Evolutionary conservation across 1,284 basidiomycete species (phyloP).

Genomic region (Ustilago tritici): DNA sequence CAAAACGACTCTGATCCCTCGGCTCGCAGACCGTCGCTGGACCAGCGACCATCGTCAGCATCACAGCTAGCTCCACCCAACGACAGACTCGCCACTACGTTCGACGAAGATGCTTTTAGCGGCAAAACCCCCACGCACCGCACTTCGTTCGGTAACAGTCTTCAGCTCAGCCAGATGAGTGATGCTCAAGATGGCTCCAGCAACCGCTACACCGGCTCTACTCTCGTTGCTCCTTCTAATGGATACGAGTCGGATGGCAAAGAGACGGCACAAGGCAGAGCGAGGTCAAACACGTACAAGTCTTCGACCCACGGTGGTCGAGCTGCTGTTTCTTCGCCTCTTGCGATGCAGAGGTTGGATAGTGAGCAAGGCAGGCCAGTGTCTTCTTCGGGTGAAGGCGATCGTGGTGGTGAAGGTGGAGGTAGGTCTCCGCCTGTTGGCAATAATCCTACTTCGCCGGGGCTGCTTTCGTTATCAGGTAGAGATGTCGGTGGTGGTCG

Average conservation of each 20-base stretch:
- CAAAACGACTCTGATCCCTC: background rate
- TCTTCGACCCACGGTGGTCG: slow-evolving; percentile 14
- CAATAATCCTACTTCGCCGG: slow-evolving; percentile 3
- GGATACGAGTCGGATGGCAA: slow-evolving; percentile 8
- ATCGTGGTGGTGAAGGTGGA: background rate
- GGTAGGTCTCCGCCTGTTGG: background rate
- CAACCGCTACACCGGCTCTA: background rate
- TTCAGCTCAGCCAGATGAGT: slow-evolving; percentile 6
- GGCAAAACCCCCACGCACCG: slow-evolving; percentile 37
- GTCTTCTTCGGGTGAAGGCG: background rate
- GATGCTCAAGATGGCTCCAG: background rate
- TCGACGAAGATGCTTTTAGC: slow-evolving; percentile 42
- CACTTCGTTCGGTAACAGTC: slow-evolving; percentile 19
- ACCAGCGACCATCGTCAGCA: background rate
- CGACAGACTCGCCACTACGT: slow-evolving; percentile 4
- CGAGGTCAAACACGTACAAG: slow-evolving; percentile 30
- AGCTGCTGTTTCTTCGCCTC: background rate
- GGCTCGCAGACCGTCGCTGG: background rate
- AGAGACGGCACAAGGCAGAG: slow-evolving; percentile 12
- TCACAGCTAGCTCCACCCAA: background rate
- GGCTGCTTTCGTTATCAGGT: slow-evolving; percentile 6
- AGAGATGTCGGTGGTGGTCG: background rate
- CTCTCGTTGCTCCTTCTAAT: background rate
- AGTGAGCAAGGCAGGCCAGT: background rate
- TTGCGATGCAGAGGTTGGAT: background rate